phyloP scores from a whole-genome alignment of 2,329 filamentous ascomycete species.

The Herpotrichia juniperi region DNA sequence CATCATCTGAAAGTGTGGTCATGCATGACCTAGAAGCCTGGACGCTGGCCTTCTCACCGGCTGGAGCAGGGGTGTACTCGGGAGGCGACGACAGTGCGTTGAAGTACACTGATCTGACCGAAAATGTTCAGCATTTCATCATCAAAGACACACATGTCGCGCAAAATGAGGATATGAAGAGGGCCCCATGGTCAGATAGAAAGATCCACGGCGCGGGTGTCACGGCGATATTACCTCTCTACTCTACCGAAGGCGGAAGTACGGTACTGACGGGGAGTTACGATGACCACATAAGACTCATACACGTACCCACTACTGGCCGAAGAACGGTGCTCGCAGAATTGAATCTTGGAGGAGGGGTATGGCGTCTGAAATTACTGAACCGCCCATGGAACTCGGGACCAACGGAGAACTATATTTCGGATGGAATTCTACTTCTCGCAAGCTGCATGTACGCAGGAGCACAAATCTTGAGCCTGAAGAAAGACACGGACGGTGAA shows the following conservation, averaged over 20 bases:
- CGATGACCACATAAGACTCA: constrained; percentile 79
- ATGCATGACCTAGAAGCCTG: constrained; percentile 72
- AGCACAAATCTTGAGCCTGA: constrained; percentile 65
- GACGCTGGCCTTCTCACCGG: constrained; percentile 66
- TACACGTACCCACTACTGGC: constrained; percentile 50
- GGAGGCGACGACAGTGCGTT: constrained; percentile 78
- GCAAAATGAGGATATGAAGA: not conserved
- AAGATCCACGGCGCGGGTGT: constrained; percentile 81
- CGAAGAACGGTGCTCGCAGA: constrained; percentile 65
- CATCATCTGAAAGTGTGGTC: constrained; percentile 27
- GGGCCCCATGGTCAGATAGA: constrained; percentile 52
- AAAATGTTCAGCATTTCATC: not conserved
- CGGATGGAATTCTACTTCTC: constrained; percentile 49
- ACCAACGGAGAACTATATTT: constrained; percentile 12
- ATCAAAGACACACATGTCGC: not conserved
- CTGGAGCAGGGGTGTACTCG: constrained; percentile 61
- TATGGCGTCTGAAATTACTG: constrained; percentile 81
- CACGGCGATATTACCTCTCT: constrained; percentile 80
- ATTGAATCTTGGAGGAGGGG: constrained; percentile 74
- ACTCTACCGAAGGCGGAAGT: constrained; percentile 49
- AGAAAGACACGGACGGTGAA: constrained; percentile 27
- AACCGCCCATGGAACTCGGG: constrained; percentile 19
- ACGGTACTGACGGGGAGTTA: constrained; percentile 88
- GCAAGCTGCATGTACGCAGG: constrained; percentile 96
- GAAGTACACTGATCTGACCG: constrained; percentile 40